Base-by-base conservation (phyloP, 2,329 filamentous ascomycete genomes). In the Chlorencoelia australis region DNA sequence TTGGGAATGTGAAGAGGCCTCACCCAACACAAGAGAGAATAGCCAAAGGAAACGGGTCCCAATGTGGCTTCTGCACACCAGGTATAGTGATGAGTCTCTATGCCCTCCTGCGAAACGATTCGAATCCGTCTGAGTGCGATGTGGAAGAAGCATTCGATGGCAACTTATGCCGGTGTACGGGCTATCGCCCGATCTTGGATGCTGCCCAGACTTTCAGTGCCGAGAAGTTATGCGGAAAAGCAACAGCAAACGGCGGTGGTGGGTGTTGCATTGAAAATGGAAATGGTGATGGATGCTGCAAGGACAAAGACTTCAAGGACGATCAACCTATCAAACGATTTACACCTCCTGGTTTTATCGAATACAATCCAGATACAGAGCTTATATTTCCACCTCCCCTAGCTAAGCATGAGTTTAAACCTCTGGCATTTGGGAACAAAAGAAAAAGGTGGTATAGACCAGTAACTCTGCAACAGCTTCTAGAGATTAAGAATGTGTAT, bases 11-110 rank as follows among this genome's bases (percentile, higher is more conserved):
- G 18, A 81, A 91, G 58, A 75, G 71, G 27, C 91, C 91, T 4
- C 91, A 98, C 64, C 84, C 89, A 2, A 69, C 81, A 3, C 91
- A 96, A 58, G 87, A 96, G 63, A 74, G 91, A 31, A 82, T 98
- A 51, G 89, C 91, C 13, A 83, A 83, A 60, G 75, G 82, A 20
- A 91, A 94, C 63, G 91, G 91, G 32, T 94, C 85, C 49, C 89
- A 98, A 59, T 98, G 79, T 58, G 79, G 56, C 4, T 98, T 98
- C 62, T 98, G 91, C 55, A 96, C 91, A 0, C 91, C 91, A 4
- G 91, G 91, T 2, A 96, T 98, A 52, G 88, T 96, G 44, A 96
- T 96, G 84, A 95, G 88, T 58, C 62, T 96, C 38, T 98, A 98
- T 59, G 91, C 91, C 5, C 68, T 96, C 29, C 68, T 98, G 20